Evolutionary conservation across 2,329 filamentous ascomycete genomes (phyloP).

Genomic region (Ustulina deusta): DNA sequence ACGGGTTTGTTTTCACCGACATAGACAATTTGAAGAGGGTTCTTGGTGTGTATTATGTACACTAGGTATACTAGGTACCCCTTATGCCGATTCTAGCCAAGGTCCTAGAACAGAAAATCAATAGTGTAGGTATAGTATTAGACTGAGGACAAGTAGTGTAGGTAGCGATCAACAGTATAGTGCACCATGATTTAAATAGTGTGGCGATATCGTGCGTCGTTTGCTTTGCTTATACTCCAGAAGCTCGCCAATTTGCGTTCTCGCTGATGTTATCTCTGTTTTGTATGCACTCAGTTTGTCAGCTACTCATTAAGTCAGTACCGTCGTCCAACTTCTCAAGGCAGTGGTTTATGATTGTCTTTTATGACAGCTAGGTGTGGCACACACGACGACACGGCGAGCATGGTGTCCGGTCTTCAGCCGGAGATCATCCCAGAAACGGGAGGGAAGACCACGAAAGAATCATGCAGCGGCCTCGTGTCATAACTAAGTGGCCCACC

Average conservation of each 20-base stretch:
- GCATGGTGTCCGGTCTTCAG: slow-evolving; percentile 4
- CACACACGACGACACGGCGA: not conserved
- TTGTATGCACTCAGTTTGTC: too few species aligned
- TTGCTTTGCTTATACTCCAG: too few species aligned
- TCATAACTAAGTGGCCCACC: not conserved
- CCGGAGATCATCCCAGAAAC: slow-evolving; percentile 6
- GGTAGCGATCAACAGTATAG: not conserved
- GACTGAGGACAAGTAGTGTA: not conserved
- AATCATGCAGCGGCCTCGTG: slow-evolving; percentile 5
- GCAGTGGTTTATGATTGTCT: not conserved
- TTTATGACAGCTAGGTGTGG: not conserved
- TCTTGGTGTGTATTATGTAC: too few species aligned
- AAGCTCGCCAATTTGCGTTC: too few species aligned
- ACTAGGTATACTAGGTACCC: not conserved
- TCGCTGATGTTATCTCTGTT: too few species aligned
- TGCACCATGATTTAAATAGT: not conserved
- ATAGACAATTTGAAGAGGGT: not conserved
- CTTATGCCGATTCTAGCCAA: not conserved
- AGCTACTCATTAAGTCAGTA: not conserved
- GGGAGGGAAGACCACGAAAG: not conserved
- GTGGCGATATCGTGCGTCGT: not conserved
- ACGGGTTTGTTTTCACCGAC: slow-evolving; percentile 4
- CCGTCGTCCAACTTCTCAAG: not conserved
- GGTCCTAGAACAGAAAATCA: not conserved
- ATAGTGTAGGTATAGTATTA: not conserved